Percentiles rank a stretch among this genome's conserved stretches.
These are phyloP conservation scores for Aurifilum marmelostoma DNA, from an alignment of 2,329 filamentous ascomycete species.

Conservation along the genomic window DNA sequence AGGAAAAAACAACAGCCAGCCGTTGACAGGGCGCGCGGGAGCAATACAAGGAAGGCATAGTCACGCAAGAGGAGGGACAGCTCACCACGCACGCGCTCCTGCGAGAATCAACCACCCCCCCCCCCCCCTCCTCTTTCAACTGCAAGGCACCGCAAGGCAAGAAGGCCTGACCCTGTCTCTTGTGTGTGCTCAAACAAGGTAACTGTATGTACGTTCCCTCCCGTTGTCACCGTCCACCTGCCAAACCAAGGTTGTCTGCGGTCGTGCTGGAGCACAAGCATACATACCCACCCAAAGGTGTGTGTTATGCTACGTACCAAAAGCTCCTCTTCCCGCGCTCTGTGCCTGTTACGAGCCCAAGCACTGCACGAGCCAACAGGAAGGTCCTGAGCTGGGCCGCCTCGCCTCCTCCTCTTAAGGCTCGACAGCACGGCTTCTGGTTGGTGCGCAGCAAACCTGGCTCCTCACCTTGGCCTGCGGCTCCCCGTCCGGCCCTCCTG, in stretches of 20 bases:
- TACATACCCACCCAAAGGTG: conserved; percentile 14
- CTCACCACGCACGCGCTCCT: conserved; percentile 32
- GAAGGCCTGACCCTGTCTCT: conserved; percentile 17
- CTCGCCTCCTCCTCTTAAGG: neutral
- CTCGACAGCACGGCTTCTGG: conserved; percentile 12
- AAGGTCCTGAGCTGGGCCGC: neutral
- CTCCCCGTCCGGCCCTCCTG: conserved; percentile 12
- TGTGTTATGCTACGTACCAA: conserved; percentile 19
- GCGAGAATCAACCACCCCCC: conserved; percentile 2
- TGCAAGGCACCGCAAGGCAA: conserved; percentile 19
- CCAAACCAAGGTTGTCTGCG: conserved; percentile 1
- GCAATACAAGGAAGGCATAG: neutral
- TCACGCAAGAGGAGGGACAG: conserved; percentile 29
- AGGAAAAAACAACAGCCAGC: neutral
- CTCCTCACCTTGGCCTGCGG: conserved; percentile 9
- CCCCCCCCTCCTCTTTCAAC: neutral
- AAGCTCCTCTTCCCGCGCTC: neutral
- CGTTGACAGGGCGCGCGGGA: conserved; percentile 2
- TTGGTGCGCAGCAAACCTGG: conserved; percentile 24
- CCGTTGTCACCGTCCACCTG: neutral
- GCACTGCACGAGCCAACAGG: conserved; percentile 4
- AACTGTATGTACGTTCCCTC: conserved; percentile 5
- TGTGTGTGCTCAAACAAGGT: neutral
- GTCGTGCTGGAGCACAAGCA: neutral
- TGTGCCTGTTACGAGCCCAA: neutral